These are phyloP conservation scores for Lycium ferocissimum DNA, from an alignment of 257 asterid species.

Conservation along the genomic window DNA sequence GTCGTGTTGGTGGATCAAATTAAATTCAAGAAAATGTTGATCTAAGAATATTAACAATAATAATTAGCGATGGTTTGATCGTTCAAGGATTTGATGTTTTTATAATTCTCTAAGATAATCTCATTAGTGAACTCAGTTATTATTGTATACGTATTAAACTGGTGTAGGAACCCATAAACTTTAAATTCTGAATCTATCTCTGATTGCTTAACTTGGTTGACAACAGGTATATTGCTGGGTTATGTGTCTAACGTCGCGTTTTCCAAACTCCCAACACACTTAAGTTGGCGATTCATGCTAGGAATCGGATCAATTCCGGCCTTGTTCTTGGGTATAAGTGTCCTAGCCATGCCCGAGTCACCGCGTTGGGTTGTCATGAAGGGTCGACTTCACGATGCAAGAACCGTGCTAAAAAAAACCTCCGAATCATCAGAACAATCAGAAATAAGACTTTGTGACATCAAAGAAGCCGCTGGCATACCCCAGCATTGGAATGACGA, in stretches of 20 bases:
- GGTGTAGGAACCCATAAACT: no score
- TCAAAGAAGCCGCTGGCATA: conserved; percentile 35
- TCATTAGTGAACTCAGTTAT: no score
- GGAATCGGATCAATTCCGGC: conserved; percentile 34
- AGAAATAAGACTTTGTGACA: conserved; percentile 19
- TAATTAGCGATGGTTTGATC: no score
- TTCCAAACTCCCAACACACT: not conserved
- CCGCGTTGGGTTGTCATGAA: conserved; percentile 35
- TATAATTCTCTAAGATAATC: no score
- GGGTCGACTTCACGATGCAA: conserved; percentile 32
- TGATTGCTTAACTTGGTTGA: not conserved
- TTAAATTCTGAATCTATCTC: no score
- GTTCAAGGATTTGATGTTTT: no score
- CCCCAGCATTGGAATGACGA: conserved; percentile 26
- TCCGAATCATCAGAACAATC: conserved; percentile 26
- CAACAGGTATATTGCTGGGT: conserved; percentile 28
- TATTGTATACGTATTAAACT: no score
- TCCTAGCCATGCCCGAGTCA: conserved; percentile 36
- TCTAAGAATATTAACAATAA: not conserved
- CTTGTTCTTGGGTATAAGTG: conserved; percentile 9
- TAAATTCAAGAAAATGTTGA: no score
- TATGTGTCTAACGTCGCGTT: conserved; percentile 30
- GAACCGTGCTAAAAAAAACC: conserved; percentile 13
- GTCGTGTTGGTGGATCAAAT: not conserved
- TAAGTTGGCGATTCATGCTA: conserved; percentile 35